Percentiles rank a stretch among this genome's conserved stretches.
Conservation (phyloP, 2,329 filamentous ascomycete genomes). For the Talaromyces sp. region DNA sequence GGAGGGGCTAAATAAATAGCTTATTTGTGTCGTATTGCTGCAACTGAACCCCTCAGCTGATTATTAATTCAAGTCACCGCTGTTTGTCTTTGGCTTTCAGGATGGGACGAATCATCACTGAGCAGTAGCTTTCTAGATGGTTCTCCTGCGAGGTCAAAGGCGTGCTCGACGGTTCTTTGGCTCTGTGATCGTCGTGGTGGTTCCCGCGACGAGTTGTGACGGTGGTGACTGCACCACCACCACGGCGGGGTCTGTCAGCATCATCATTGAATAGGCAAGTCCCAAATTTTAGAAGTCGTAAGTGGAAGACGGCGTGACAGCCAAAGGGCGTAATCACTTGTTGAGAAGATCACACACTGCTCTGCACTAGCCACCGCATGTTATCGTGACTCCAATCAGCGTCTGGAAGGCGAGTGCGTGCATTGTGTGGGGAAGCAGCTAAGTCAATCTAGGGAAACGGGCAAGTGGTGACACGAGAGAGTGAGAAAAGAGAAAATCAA, state of each 20-base stretch:
- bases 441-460: not conserved
- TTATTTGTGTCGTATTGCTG: not conserved
- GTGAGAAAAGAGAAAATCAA: not conserved
- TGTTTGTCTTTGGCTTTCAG: not conserved
- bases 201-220: not conserved
- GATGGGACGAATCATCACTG: not conserved
- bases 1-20: not conserved
- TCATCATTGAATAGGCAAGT: not conserved
- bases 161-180: not conserved
- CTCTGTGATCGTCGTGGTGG: not conserved
- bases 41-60: not conserved
- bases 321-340: not conserved
- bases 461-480: not conserved
- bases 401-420: not conserved
- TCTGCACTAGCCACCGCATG: not conserved
- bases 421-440: not conserved
- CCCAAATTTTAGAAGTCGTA: not conserved
- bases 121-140: not conserved
- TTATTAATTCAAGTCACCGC: not conserved
- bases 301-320: not conserved
- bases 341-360: not conserved
- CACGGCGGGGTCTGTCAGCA: not conserved
- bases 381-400: not conserved
- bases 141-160: not conserved
- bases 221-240: not conserved